phyloP scores from a whole-genome alignment of 163 green algal species.

The Scenedesmus sp. region DNA sequence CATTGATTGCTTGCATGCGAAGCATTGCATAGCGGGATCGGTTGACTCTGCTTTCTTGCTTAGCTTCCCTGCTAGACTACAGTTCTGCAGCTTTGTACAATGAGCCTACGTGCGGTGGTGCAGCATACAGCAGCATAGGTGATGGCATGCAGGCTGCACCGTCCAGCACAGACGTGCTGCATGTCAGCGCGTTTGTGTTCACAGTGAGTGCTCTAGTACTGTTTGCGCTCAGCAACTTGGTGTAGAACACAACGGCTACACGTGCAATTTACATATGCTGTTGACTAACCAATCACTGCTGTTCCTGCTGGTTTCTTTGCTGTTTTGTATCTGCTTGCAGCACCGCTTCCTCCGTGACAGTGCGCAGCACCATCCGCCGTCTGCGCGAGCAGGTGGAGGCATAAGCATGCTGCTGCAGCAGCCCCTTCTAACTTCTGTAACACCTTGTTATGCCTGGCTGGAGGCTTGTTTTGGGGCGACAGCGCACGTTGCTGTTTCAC shows the following conservation, averaged over 20 bases:
- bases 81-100: too few relatives aligned
- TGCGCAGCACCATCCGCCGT: conserved; percentile 97
- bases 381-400: conserved; percentile 94
- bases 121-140: too few relatives aligned
- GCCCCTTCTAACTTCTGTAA: not conserved
- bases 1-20: too few relatives aligned
- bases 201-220: too few relatives aligned
- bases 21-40: too few relatives aligned
- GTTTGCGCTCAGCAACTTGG: not conserved
- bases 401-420: conserved; percentile 64
- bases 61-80: too few relatives aligned
- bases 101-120: too few relatives aligned
- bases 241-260: not conserved
- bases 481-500: conserved; percentile 9
- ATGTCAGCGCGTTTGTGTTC: too few relatives aligned
- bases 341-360: conserved; percentile 94
- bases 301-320: not conserved
- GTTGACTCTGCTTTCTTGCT: too few relatives aligned
- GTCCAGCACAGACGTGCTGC: too few relatives aligned
- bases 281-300: not conserved
- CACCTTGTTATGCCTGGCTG: not conserved
- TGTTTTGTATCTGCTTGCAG: conserved; percentile 1
- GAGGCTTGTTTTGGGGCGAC: not conserved
- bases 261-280: not conserved
- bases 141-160: too few relatives aligned